phyloP scores from a whole-genome alignment of 2,329 filamentous ascomycete genomes.

The Aspergillus jensenii region DNA sequence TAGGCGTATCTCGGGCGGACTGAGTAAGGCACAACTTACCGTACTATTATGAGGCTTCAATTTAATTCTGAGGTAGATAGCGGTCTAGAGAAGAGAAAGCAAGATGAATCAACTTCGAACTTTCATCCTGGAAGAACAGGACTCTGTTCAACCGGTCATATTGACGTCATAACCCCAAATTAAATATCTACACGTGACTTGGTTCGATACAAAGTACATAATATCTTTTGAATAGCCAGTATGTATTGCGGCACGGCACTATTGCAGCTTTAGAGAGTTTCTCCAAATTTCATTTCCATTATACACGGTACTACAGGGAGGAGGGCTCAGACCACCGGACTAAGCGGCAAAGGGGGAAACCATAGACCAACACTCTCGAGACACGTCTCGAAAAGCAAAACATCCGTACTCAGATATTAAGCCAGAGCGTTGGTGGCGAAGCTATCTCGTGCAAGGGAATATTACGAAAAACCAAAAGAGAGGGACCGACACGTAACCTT shows the following conservation, averaged over 20 bases:
- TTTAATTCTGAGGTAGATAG: not conserved
- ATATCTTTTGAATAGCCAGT: too few species aligned
- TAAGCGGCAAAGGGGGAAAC: not conserved
- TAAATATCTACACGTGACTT: not conserved
- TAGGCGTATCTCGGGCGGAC: not conserved
- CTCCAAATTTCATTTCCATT: not conserved
- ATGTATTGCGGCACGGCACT: not conserved
- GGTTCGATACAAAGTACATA: not conserved
- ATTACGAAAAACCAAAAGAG: not conserved
- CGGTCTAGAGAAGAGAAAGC: not conserved
- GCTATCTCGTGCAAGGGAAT: not conserved
- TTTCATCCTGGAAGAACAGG: not conserved
- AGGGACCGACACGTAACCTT: not conserved
- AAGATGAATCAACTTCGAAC: not conserved
- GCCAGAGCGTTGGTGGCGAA: not conserved
- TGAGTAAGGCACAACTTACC: not conserved
- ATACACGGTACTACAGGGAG: not conserved
- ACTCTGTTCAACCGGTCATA: not conserved
- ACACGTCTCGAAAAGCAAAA: not conserved
- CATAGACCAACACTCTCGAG: not conserved
- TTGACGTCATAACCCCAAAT: slow-evolving; percentile 1
- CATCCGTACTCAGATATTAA: not conserved
- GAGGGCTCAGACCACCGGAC: not conserved
- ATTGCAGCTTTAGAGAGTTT: not conserved
- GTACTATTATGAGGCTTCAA: not conserved